Base-by-base conservation (phyloP, 1,284 basidiomycete genomes). In the Blastosporella zonata region DNA sequence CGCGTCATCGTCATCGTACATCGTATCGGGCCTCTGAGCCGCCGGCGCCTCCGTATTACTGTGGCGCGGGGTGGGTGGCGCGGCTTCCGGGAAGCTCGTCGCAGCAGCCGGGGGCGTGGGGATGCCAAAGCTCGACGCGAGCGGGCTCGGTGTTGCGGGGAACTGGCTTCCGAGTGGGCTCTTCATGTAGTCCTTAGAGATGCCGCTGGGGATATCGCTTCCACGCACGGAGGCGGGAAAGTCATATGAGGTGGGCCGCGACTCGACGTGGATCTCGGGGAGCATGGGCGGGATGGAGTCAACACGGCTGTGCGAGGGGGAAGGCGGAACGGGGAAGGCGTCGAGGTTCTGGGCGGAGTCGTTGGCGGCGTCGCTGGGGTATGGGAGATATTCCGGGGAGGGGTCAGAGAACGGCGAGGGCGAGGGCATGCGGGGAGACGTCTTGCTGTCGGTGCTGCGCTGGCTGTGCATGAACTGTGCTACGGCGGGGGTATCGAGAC, bases 251-350 rank as follows among this genome's bases (percentile, higher is more conserved):
- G 66, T 63, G 1, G 60, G 63, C 23, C 66, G 62, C 41, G 74
- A 67, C 57, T 79, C 73, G 34, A 73, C 49, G 43, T 61, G 41
- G 58, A 81, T 75, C 61, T 82, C 80, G 15, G 80, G 80, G 12
- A 82, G 70, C 27, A 63, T 71, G 9, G 79, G 79, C 25, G 81
- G 79, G 31, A 54, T 62, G 1, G 79, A 79, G 31, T 75, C 60
- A 49, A 79, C 59, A 50, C 79, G 74, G 13, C 66, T 61, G 52
- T 58, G 60, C 2, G 62, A 62, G 7, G 72, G 70, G 3, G 70
- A 71, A 9, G 75, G 72, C 12, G 72, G 73, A n/a, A 59, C 59
- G 28, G 70, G 72, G 67, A 72, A 68, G 28, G 71, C 63, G 15
- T 56, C 48, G 8, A 54, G 33, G 37, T 18, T 50, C 47, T 9